Base-by-base conservation (phyloP, 2,329 filamentous ascomycete species). In the Trichoderma atroviride region DNA sequence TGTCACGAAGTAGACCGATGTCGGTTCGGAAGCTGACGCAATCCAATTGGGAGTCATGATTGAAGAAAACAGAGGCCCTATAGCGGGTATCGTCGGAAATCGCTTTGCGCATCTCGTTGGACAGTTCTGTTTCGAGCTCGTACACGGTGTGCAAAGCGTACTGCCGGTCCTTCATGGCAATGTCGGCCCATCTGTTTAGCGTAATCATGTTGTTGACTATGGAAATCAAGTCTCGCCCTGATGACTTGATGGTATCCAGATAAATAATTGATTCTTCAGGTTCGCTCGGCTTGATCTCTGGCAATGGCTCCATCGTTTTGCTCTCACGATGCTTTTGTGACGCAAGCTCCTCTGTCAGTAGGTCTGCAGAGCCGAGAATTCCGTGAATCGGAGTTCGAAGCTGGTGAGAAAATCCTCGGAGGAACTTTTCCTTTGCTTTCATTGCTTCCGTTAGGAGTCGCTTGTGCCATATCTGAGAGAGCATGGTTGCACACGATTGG, bases 141-240 rank as follows among this genome's bases (percentile, higher is more conserved):
- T 55, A 55, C 5, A 55, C 27, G 52, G 52, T 55, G 24, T 55
- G 52, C 29, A 55, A 13, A 10, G 52, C 52, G 29, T 55, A 55
- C 22, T 55, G 52, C 9, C 52, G 24, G 5, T 55, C 22, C 14
- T 16, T 55, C 52, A 55, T 55, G 52, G 52, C 52, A 6, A 55
- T 55, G 14, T 55, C 52, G 13, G 52, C 52, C 52, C 52, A 55
- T 27, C 52, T 55, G 52, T 55, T 55, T 29, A 61, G 27, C 13
- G 40, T 61, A 19, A 61, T 61, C 59, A 61, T 61, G 29, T 61
- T 61, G n/a, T 61, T 61, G 59, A 61, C 40, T 33, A 61, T 61
- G 5, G 59, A 61, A 37, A 61, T 61, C 40, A 61, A 31, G 47
- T 61, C 59, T 61, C 59, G 59, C 16, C 59, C 59, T 4, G 59